Evolutionary conservation across 1,284 basidiomycete genomes (phyloP), one percentile per base, ranked within the genome.

Genomic region (Cryptococcus sp.): DNA sequence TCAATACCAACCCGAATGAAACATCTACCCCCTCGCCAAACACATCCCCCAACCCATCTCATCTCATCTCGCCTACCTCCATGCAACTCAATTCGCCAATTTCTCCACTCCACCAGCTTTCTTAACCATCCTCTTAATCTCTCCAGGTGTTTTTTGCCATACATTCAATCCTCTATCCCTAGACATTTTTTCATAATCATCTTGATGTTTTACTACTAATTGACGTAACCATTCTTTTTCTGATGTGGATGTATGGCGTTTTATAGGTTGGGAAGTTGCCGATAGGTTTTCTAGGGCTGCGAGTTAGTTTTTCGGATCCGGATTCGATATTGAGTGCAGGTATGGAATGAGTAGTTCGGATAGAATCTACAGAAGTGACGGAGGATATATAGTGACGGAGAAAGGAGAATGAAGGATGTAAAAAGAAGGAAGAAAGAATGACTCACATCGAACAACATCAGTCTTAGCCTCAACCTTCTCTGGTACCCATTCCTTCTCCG

Each of bases 111-210:
- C 60, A 13, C 60, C 60, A 16, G 57, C 60, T 45, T 61, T 61
- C 43, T 46, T 57, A 31, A 60, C 47, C 55, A 57, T 57, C 49
- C 59, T 39, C 49, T 49, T 53, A 66, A 98, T 77, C 76, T 93
- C 85, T 16, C 91, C 93, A 34, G 79, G 80, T 3, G 92, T 98
- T 70, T 86, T 84, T 76, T 98, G 94, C 75, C 85, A 85, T 21
- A 82, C 76, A 69, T 98, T 98, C 56, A 87, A 73, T 72, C 80
- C 85, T 58, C 83, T 76, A 76, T 98, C 93, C 58, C 79, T 79
- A 10, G 85, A 83, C 91, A 96, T 96, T 37, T 75, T 78, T 23
- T 83, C 81, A 18, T 85, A 76, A 74, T 98, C 86, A 36, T 79
- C 76, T 0, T 85, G 87, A 75, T 98, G 79, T 70, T 82, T 85